Conservation (phyloP, 352 stramenopile genomes). For the Halophytophthora batemanensis region DNA sequence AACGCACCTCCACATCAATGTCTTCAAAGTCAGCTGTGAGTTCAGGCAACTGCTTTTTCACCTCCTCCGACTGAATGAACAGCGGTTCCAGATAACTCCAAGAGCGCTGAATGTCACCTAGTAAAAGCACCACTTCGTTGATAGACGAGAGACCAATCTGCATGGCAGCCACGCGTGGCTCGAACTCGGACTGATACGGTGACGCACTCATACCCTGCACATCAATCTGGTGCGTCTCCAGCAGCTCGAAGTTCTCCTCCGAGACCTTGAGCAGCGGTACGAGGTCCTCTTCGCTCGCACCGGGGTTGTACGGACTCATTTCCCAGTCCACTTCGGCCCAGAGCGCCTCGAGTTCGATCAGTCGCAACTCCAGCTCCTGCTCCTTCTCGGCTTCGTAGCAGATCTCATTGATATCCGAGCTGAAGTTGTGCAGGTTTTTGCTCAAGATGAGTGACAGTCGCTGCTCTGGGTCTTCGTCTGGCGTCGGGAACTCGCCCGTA, state of each 20-base stretch:
- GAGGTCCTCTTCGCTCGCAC: constrained; percentile 68
- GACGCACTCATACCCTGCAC: constrained; percentile 96
- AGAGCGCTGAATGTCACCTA: constrained; percentile 95
- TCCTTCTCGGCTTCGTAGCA: constrained; percentile 96
- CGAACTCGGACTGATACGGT: constrained; percentile 95
- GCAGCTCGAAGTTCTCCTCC: constrained; percentile 96
- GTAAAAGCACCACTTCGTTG: constrained; percentile 92
- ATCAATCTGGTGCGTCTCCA: constrained; percentile 96
- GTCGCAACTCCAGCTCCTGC: constrained; percentile 91
- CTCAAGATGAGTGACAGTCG: constrained; percentile 88
- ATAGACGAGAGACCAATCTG: constrained; percentile 85
- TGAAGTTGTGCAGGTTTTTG: constrained; percentile 94
- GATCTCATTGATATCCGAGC: constrained; percentile 95
- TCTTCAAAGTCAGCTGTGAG: constrained; percentile 92
- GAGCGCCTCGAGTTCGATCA: constrained; percentile 89
- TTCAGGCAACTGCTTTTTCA: constrained; percentile 94
- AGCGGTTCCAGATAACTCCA: constrained; percentile 96
- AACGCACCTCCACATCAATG: constrained; percentile 92
- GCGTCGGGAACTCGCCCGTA: constrained; percentile 89
- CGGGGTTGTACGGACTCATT: constrained; percentile 90
- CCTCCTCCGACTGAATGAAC: constrained; percentile 95
- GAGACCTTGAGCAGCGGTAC: constrained; percentile 90
- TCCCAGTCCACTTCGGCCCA: constrained; percentile 94
- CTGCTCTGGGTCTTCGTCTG: constrained; percentile 91
- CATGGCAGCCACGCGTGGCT: constrained; percentile 87